phyloP scores from a whole-genome alignment of 2,329 filamentous ascomycete species.

The Amauroascus verrucosus region DNA sequence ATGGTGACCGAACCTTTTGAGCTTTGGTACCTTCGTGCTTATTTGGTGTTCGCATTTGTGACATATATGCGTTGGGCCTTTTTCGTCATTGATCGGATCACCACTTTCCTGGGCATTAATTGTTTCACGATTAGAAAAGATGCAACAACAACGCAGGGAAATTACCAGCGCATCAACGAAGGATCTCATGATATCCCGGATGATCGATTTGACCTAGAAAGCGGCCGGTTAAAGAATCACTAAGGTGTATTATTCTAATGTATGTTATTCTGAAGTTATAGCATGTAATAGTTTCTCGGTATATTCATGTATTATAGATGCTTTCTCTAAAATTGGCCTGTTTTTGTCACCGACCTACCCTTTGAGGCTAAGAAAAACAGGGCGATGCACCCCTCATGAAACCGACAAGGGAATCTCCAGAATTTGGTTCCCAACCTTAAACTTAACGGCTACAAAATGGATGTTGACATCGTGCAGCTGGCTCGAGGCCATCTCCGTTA shows the following conservation, averaged over 20 bases:
- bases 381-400: background rate
- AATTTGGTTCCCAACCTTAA: constrained; percentile 64
- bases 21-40: constrained; percentile 69
- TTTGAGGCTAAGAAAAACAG: too few relatives aligned
- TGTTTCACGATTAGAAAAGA: constrained; percentile 66
- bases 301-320: too few relatives aligned
- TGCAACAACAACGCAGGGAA: constrained; percentile 14
- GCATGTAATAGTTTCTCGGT: background rate
- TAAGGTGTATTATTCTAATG: background rate
- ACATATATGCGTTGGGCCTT: constrained; percentile 91
- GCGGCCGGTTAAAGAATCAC: constrained; percentile 1
- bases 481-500: constrained; percentile 21
- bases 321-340: too few relatives aligned
- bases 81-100: constrained; percentile 83
- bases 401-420: background rate
- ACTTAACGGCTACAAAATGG: constrained; percentile 53
- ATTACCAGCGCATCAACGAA: constrained; percentile 1
- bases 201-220: background rate
- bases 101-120: constrained; percentile 83
- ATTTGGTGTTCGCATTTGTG: constrained; percentile 71
- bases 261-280: background rate
- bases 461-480: constrained; percentile 40
- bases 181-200: background rate
- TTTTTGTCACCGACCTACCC: too few relatives aligned
- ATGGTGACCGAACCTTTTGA: constrained; percentile 57